Evolutionary conservation across 352 stramenopile species (phyloP).

Genomic region (Ophiocytium majus): DNA sequence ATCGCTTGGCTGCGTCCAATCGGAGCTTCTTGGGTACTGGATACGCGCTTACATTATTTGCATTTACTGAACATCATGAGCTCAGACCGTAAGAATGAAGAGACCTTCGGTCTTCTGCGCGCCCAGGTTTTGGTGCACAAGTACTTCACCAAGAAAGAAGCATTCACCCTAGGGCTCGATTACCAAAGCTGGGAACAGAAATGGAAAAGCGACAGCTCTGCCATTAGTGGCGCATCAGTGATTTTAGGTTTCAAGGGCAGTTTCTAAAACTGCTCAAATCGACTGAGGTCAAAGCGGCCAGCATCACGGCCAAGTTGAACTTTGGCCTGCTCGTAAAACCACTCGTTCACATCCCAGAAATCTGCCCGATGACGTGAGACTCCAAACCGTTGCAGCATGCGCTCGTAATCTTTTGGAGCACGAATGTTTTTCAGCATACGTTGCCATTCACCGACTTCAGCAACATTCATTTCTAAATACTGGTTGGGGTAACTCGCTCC

Average conservation of each 20-base stretch:
- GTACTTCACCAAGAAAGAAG: constrained; percentile 2
- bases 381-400: too few relatives aligned
- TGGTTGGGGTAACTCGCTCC: too few relatives aligned
- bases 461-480: too few relatives aligned
- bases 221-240: neutral
- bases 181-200: constrained; percentile 5
- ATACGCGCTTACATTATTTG: neutral
- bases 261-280: too few relatives aligned
- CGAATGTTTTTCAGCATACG: too few relatives aligned
- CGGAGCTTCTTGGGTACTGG: neutral
- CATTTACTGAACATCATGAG: neutral
- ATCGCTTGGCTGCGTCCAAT: neutral
- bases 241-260: neutral
- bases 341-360: too few relatives aligned
- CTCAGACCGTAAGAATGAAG: neutral
- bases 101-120: neutral
- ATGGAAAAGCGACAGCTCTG: neutral
- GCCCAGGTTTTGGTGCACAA: neutral
- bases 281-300: too few relatives aligned
- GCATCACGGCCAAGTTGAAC: too few relatives aligned
- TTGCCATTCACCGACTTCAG: too few relatives aligned
- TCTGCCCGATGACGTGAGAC: too few relatives aligned
- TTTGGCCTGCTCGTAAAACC: too few relatives aligned
- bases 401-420: too few relatives aligned
- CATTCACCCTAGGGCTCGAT: neutral